Base-by-base conservation (phyloP, 176 grass and related monocot genomes). In the Phoenix dactylifera region DNA sequence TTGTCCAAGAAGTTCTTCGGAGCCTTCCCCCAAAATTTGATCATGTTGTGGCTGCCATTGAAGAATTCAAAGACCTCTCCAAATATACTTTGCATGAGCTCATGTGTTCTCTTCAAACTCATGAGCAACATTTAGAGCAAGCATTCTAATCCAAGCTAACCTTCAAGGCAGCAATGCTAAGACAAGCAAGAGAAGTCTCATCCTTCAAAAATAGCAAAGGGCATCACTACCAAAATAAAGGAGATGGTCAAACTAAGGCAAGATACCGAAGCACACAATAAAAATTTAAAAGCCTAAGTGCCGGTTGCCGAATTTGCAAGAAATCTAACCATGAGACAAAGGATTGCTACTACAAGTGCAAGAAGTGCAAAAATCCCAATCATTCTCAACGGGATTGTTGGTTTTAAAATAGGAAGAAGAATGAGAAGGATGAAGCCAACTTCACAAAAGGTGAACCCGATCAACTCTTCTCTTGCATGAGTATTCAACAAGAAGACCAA, bases 11-110 rank as follows among this genome's bases (percentile, higher is more conserved):
- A 51, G 24, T 30, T 7, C 3, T 66, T 4, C 7, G 22, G 4
- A 28, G 22, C 22, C 22, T 52, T 16, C 50, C 22, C 16, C 12
- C 24, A 3, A 66, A 66, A 24, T 66, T 66, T 53, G 63, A 66
- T 24, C 50, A 66, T 53, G 23, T 53, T 16, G 49, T 66, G 6
- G 49, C 63, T 18, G 1, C 50, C 7, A 66, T 66, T 16, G 63
- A 66, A 22, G 50, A 66, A 25, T 52, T 14, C 6, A 66, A 66
- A 16, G 15, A 66, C 12, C 4, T 30, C 28, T 30, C 4, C 6
- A 6, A 4, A 6, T 30, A 30, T 30, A 6, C 28, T 6, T 30
- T 30, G 5, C 6, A 30, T 30, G 28, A 30, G 28, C 28, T 30
- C 5, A 30, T 30, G 28, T 6, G 65, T 24, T 68, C 49, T 6